phyloP scores from a whole-genome alignment of 140 eudicot genomes.

The Senecio squalidus region DNA sequence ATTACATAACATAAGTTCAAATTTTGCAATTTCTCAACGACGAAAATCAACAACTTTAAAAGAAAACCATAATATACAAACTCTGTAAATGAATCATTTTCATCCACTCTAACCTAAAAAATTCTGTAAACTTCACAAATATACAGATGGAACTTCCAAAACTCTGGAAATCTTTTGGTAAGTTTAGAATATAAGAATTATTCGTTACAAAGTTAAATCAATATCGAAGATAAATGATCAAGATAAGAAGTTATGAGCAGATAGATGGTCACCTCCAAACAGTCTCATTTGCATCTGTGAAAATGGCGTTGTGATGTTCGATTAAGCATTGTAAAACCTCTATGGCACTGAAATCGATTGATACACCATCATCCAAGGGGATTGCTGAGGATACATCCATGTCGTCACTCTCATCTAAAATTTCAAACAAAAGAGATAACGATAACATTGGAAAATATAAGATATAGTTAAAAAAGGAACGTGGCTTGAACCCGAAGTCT shows the following conservation, averaged over 20 bases:
- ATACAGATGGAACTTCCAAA: constrained; percentile 22
- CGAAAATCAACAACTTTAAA: neutral
- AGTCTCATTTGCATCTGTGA: constrained; percentile 89
- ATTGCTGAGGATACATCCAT: constrained; percentile 74
- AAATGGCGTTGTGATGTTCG: constrained; percentile 85
- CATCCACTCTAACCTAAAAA: constrained; percentile 19
- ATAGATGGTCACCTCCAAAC: constrained; percentile 69
- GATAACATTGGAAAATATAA: neutral
- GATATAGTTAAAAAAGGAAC: too few relatives aligned
- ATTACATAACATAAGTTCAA: neutral
- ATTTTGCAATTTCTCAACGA: neutral
- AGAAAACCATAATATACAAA: constrained; percentile 20
- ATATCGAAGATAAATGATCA: neutral
- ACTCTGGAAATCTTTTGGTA: neutral
- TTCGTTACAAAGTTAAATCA: constrained; percentile 14
- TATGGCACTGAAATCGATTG: constrained; percentile 66
- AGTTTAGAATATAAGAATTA: constrained; percentile 1
- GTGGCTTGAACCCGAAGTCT: too few relatives aligned
- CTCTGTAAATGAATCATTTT: constrained; percentile 9
- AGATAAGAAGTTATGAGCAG: neutral
- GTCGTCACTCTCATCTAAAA: constrained; percentile 66
- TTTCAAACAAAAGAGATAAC: neutral
- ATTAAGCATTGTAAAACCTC: constrained; percentile 87
- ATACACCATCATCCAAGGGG: constrained; percentile 77
- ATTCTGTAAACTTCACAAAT: constrained; percentile 17